A percentile compares a stretch with the other conserved stretches of the same genome.
Conservation (phyloP, 1,284 basidiomycete genomes). For the Erythrobasidium hasegawianum region DNA sequence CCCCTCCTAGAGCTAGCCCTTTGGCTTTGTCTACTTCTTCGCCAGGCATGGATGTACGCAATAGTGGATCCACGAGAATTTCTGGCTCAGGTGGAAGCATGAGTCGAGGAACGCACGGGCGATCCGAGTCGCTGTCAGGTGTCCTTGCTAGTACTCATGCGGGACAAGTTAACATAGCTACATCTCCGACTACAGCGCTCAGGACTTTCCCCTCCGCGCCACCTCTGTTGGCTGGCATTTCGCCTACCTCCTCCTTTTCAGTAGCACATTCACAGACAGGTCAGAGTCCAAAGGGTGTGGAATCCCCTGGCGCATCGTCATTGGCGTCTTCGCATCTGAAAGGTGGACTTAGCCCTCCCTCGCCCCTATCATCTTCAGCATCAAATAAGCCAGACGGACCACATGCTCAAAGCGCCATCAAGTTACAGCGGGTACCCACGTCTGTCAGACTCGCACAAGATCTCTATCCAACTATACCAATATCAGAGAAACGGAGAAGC, state of each 20-base stretch:
- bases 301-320: neutral
- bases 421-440: slow-evolving; percentile 56
- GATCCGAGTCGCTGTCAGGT: slow-evolving; percentile 21
- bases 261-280: neutral
- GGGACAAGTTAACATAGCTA: neutral
- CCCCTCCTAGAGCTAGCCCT: neutral
- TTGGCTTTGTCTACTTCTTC: slow-evolving; percentile 7
- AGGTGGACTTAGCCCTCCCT: slow-evolving; percentile 6
- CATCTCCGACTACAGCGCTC: neutral
- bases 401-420: slow-evolving; percentile 47
- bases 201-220: slow-evolving; percentile 28
- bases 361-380: slow-evolving; percentile 4
- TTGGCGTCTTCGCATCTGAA: neutral
- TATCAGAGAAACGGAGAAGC: slow-evolving; percentile 18
- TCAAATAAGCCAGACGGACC: neutral
- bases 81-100: slow-evolving; percentile 5
- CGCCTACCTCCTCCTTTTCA: slow-evolving; percentile 4
- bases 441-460: slow-evolving; percentile 55
- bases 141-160: neutral
- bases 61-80: neutral
- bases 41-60: neutral
- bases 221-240: neutral
- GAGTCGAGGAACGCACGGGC: slow-evolving; percentile 27
- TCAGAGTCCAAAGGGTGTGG: no score
- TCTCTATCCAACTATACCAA: slow-evolving; percentile 40